phyloP scores from a whole-genome alignment of 768 basidiomycete species.

The Cyclocybe cylindracea region DNA sequence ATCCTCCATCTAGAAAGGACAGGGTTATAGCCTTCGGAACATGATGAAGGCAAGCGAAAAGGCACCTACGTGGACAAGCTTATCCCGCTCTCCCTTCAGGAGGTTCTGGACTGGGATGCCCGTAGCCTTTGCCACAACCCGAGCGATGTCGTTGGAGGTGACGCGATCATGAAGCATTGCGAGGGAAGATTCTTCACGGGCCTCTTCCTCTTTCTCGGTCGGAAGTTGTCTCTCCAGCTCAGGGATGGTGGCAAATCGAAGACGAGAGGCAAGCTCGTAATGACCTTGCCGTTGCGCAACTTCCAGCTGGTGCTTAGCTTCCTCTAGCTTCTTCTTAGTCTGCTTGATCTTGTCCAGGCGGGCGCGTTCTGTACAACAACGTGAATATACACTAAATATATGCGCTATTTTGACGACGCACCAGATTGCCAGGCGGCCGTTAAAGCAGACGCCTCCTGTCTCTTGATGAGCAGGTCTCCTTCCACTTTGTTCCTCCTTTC shows the following conservation, averaged over 20 bases:
- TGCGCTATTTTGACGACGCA: constrained; percentile 25
- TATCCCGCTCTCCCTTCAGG: constrained; percentile 87
- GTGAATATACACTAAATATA: neutral
- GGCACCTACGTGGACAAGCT: constrained; percentile 75
- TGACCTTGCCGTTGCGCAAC: constrained; percentile 89
- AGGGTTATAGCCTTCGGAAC: neutral
- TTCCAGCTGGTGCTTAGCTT: constrained; percentile 84
- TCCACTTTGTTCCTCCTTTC: constrained; percentile 74
- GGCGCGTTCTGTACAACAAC: constrained; percentile 51
- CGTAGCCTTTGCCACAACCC: constrained; percentile 85
- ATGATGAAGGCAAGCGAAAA: neutral
- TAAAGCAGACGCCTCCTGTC: constrained; percentile 60
- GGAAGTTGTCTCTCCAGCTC: constrained; percentile 76
- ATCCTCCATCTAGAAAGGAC: constrained; percentile 76
- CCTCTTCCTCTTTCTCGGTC: constrained; percentile 41
- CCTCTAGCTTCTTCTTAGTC: constrained; percentile 73
- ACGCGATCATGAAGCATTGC: constrained; percentile 84
- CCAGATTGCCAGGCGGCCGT: constrained; percentile 75
- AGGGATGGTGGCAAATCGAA: constrained; percentile 85
- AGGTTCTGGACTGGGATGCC: constrained; percentile 91
- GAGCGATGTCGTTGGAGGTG: constrained; percentile 85
- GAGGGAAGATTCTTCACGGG: constrained; percentile 50
- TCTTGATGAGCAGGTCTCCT: constrained; percentile 56
- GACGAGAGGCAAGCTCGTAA: constrained; percentile 79
- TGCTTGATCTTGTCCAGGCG: constrained; percentile 71